These are phyloP conservation scores for Coniochaeta hoffmannii DNA, from an alignment of 2,329 filamentous ascomycete species.

Conservation along the genomic window DNA sequence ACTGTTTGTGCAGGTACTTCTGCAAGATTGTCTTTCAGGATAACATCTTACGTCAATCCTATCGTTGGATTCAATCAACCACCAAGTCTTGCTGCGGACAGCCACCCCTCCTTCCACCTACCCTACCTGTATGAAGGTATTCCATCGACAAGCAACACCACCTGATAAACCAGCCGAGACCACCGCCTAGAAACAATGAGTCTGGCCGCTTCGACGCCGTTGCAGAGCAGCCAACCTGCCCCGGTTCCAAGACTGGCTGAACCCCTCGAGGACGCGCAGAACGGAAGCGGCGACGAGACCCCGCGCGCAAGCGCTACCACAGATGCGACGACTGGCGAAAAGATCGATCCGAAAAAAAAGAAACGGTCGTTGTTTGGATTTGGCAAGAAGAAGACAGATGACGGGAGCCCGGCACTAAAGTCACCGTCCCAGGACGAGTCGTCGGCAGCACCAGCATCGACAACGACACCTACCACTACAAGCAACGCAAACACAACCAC, in stretches of 20 bases:
- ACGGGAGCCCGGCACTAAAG: slow-evolving; percentile 16
- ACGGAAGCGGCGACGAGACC: slow-evolving; percentile 21
- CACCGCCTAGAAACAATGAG: slow-evolving; percentile 17
- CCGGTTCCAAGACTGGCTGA: slow-evolving; percentile 19
- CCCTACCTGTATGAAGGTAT: neutral
- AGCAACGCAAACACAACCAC: slow-evolving; percentile 16
- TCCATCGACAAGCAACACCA: neutral
- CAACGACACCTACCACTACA: slow-evolving; percentile 23
- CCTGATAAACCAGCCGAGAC: neutral
- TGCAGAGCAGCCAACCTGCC: slow-evolving; percentile 18
- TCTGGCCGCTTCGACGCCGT: slow-evolving; percentile 14
- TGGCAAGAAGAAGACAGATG: slow-evolving; percentile 52
- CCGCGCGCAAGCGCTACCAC: slow-evolving; percentile 19
- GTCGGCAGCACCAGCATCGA: slow-evolving; percentile 22
- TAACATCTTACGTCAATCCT: neutral
- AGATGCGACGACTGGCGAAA: slow-evolving; percentile 17
- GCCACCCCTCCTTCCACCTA: neutral
- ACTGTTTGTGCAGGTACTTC: neutral
- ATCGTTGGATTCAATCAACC: neutral
- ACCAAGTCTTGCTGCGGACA: neutral
- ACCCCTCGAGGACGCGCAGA: slow-evolving; percentile 12
- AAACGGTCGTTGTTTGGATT: slow-evolving; percentile 55
- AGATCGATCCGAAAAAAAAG: slow-evolving; percentile 27
- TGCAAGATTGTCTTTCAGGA: neutral
- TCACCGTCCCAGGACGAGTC: slow-evolving; percentile 14